phyloP scores from a whole-genome alignment of 2,329 filamentous ascomycete genomes.

The Scorias spongiosa region DNA sequence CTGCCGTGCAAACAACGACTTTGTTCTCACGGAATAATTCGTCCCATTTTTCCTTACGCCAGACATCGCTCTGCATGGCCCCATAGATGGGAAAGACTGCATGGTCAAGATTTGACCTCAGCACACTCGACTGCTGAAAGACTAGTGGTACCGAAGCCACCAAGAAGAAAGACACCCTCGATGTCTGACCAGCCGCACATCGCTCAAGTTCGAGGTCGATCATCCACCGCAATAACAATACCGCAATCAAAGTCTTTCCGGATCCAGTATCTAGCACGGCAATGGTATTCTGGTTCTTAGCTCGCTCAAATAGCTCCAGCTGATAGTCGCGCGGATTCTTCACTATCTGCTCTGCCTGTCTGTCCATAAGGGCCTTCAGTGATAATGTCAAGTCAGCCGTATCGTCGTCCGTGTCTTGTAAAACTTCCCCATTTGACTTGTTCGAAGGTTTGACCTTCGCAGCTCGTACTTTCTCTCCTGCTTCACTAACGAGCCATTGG shows the following conservation, averaged over 20 bases:
- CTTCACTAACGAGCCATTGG: conserved; percentile 27
- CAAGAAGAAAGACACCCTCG: conserved; percentile 69
- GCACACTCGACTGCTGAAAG: conserved; percentile 73
- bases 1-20: conserved; percentile 84
- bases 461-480: conserved; percentile 23
- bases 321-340: conserved; percentile 79
- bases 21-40: conserved; percentile 49
- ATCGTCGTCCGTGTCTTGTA: conserved; percentile 9
- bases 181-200: conserved; percentile 43
- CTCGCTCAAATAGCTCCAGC: conserved; percentile 74
- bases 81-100: conserved; percentile 62
- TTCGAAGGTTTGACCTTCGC: conserved; percentile 19
- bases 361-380: conserved; percentile 37
- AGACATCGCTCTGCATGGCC: conserved; percentile 45
- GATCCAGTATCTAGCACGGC: conserved; percentile 91
- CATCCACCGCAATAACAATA: conserved; percentile 61
- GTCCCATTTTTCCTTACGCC: conserved; percentile 45
- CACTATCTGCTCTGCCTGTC: conserved; percentile 46
- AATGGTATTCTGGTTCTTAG: conserved; percentile 73
- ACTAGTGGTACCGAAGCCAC: conserved; percentile 78
- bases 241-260: conserved; percentile 93
- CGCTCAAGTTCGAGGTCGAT: conserved; percentile 64
- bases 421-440: too few relatives aligned
- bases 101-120: conserved; percentile 67
- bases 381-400: conserved; percentile 35